Evolutionary conservation across 768 basidiomycete species (phyloP), one percentile per base, ranked within the genome.

Genomic region (Macrolepiota dolichaula): DNA sequence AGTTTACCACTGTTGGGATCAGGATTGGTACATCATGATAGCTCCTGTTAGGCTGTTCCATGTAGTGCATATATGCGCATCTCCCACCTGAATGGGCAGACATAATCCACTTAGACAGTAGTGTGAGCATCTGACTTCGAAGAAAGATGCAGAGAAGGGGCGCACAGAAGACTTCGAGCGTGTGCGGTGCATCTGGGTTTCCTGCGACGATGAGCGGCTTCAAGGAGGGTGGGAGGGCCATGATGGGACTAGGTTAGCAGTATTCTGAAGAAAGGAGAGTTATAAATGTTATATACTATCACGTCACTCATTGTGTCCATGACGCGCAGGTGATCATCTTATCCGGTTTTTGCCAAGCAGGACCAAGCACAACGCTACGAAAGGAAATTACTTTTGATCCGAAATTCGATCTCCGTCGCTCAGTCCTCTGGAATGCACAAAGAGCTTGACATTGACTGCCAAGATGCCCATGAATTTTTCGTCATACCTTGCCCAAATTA

Each of bases 191-290:
- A 29, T 81, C 75, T 56, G 70, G 67, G 17, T 64, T 68, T 44
- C 92, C 92, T 2, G 83, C 79, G 61, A 94, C 76, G 55, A 88
- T 71, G 50, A 89, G 77, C 52, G 89, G 82, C 32, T 78, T 74
- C 38, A 94, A 82, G 54, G 83, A 85, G 1, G 92, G 91, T 79
- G 86, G 88, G 47, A 94, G 79, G 51, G 92, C 88, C 92, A 94
- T 94, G 32, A 19, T 24, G 24, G 36, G 19, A 38, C 17, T 53
- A n/a, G 22, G 27, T 51, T 17, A 9, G 3, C 29, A 32, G 11
- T 4, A 52, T n/a, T 17, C 7, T 6, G 10, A n/a, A n/a, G 15
- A 27, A 40, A 17, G 37, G 1, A 11, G 32, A 1, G 51, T 3
- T 36, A n/a, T 50, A 29, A 10, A 22, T 7, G 5, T 24, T 22